These are phyloP conservation scores for Tetrastigma voinierianum DNA, from an alignment of 164 flowering plant genomes.

Conservation along the genomic window DNA sequence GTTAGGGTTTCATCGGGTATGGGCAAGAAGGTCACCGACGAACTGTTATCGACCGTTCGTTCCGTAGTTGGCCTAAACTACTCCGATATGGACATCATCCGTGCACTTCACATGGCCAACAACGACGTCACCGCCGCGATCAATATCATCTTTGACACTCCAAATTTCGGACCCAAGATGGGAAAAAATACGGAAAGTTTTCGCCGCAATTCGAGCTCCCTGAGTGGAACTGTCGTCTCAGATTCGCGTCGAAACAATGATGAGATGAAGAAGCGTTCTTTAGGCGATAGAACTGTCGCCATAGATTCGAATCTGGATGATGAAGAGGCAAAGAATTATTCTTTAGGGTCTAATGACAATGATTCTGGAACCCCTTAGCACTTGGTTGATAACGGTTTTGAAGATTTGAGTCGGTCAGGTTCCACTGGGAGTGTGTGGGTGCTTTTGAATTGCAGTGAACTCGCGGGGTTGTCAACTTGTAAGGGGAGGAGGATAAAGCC, in stretches of 20 bases:
- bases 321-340: conserved; percentile 1
- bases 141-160: conserved; percentile 82
- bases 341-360: conserved; percentile 1
- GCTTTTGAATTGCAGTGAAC: conserved; percentile 65
- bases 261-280: conserved; percentile 2
- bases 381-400: background rate
- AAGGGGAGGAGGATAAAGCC: conserved; percentile 72
- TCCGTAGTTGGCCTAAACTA: conserved; percentile 69
- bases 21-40: conserved; percentile 66
- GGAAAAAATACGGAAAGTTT: conserved; percentile 14
- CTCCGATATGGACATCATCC: conserved; percentile 87
- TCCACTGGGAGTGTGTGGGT: conserved; percentile 63
- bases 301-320: conserved; percentile 6
- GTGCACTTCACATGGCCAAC: conserved; percentile 93
- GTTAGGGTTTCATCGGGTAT: conserved; percentile 35
- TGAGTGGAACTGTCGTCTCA: background rate
- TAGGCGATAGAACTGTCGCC: background rate
- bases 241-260: conserved; percentile 4
- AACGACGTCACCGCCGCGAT: conserved; percentile 85
- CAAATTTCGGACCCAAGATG: conserved; percentile 33
- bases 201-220: conserved; percentile 12
- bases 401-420: conserved; percentile 7
- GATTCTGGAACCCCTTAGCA: conserved; percentile 3
- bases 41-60: conserved; percentile 55
- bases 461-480: conserved; percentile 82